Conservation (phyloP, 1,284 basidiomycete genomes). For the Caloboletus firmus region DNA sequence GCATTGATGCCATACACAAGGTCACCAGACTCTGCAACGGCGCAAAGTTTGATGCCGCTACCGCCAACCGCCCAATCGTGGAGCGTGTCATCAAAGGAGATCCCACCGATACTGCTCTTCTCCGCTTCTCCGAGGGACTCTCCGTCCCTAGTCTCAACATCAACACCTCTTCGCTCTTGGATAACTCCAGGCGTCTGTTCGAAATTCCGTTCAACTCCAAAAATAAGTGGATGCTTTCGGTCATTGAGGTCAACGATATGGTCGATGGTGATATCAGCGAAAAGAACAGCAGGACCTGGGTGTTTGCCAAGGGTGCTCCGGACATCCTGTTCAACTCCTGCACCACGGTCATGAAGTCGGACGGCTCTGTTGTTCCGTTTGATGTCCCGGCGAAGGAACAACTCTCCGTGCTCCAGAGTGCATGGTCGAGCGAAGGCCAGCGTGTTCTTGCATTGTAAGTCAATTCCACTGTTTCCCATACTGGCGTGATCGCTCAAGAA, state of each 20-base stretch:
- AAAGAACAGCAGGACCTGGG: slow-evolving; percentile 29
- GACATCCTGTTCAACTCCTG: slow-evolving; percentile 57
- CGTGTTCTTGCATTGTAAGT: slow-evolving; percentile 55
- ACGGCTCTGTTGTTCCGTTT: slow-evolving; percentile 40
- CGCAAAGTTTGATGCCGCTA: slow-evolving; percentile 51
- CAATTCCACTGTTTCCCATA: not conserved
- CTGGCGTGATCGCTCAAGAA: not conserved
- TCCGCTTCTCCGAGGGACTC: slow-evolving; percentile 57
- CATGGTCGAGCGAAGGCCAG: slow-evolving; percentile 59
- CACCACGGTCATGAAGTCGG: slow-evolving; percentile 38
- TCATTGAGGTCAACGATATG: slow-evolving; percentile 24
- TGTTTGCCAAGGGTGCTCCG: slow-evolving; percentile 59
- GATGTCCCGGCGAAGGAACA: slow-evolving; percentile 26
- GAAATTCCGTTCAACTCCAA: slow-evolving; percentile 62
- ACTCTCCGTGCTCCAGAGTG: slow-evolving; percentile 44
- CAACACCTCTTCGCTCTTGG: slow-evolving; percentile 28
- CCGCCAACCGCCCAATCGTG: slow-evolving; percentile 37
- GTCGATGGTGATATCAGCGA: slow-evolving; percentile 11
- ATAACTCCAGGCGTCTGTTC: slow-evolving; percentile 36
- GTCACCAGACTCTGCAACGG: slow-evolving; percentile 61
- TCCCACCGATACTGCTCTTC: slow-evolving; percentile 62
- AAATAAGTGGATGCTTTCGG: slow-evolving; percentile 67
- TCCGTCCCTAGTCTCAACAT: slow-evolving; percentile 24
- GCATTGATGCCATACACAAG: slow-evolving; percentile 40
- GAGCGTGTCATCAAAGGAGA: slow-evolving; percentile 58